phyloP scores from a whole-genome alignment of 768 basidiomycete genomes.

The Hypholoma fasciculare region DNA sequence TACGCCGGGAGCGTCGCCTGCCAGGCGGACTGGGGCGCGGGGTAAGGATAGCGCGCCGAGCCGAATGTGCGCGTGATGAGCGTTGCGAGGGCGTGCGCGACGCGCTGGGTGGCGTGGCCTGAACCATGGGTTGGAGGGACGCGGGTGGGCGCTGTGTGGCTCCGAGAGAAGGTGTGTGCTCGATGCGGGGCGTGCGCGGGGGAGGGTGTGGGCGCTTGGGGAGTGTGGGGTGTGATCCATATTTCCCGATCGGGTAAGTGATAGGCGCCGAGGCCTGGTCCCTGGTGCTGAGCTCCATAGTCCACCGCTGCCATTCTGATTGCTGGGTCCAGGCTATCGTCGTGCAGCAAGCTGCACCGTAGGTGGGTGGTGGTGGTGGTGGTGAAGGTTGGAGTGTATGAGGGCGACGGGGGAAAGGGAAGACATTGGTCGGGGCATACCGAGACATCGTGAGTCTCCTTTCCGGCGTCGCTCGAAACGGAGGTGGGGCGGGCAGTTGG shows the following conservation, averaged over 20 bases:
- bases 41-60: constrained; percentile 6
- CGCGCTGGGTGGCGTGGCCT: background rate
- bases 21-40: constrained; percentile 6
- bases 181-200: background rate
- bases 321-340: no score
- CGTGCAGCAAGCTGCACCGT: no score
- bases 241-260: background rate
- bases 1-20: constrained; percentile 6
- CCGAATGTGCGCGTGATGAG: constrained; percentile 15
- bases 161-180: background rate
- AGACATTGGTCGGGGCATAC: no score
- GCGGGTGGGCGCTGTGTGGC: background rate
- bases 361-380: no score
- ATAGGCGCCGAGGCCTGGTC: background rate
- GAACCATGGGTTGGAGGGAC: background rate
- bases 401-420: no score
- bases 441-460: no score
- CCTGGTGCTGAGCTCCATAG: background rate
- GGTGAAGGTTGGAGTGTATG: no score
- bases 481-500: no score
- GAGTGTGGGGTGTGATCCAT: background rate
- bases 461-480: no score
- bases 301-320: no score
- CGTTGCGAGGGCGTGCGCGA: constrained; percentile 4
- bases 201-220: background rate